phyloP scores from a whole-genome alignment of 2,329 filamentous ascomycete genomes.

The Cladophialophora chaetospira region DNA sequence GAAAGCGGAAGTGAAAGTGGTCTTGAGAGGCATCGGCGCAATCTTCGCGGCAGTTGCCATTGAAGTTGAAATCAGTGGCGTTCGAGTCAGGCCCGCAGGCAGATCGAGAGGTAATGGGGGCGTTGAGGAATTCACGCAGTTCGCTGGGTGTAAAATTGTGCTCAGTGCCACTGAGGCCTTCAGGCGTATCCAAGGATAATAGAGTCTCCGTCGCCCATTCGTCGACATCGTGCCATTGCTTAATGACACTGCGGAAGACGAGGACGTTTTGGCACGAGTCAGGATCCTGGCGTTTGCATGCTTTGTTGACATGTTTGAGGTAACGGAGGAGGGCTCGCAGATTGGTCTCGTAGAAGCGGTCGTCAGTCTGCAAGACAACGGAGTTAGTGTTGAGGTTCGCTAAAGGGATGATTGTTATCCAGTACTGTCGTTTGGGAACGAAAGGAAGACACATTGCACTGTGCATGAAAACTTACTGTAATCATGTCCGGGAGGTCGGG shows the following conservation, averaged over 20 bases:
- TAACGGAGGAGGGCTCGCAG: slow-evolving; percentile 5
- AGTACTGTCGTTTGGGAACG: too few species aligned
- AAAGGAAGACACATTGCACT: too few species aligned
- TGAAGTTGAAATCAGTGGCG: background rate
- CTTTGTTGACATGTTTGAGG: slow-evolving; percentile 14
- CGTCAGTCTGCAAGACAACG: background rate
- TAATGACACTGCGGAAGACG: background rate
- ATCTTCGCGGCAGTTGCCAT: too few species aligned
- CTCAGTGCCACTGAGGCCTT: background rate
- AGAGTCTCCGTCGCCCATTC: background rate
- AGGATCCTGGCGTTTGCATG: slow-evolving; percentile 8
- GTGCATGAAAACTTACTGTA: background rate
- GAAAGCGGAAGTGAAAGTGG: too few species aligned
- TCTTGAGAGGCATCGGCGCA: too few species aligned
- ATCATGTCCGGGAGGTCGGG: background rate
- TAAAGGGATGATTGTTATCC: too few species aligned
- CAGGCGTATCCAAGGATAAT: background rate
- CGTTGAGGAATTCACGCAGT: background rate
- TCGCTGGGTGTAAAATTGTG: background rate
- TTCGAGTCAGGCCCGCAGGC: background rate
- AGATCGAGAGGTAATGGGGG: too few species aligned
- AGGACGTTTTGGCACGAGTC: background rate
- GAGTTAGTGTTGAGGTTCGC: background rate
- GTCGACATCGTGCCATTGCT: slow-evolving; percentile 5
- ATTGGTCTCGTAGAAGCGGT: slow-evolving; percentile 4